phyloP scores from a whole-genome alignment of 495 filamentous ascomycete genomes.

The Lepraria neglecta region DNA sequence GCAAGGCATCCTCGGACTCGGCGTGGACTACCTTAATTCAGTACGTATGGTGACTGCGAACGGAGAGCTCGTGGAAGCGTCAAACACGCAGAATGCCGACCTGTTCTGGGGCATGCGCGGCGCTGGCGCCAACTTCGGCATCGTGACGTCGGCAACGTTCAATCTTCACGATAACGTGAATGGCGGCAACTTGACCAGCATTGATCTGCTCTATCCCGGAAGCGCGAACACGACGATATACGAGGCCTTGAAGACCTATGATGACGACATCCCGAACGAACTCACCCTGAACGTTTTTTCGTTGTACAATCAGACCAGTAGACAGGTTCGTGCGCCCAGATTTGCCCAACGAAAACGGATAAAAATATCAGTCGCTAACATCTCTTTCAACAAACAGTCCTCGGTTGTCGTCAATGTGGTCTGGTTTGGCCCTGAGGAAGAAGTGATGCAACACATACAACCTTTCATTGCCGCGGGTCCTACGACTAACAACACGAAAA shows the following conservation, averaged over 20 bases:
- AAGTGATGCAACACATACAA: neutral
- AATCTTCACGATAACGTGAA: slow-evolving; percentile 30
- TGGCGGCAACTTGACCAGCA: slow-evolving; percentile 27
- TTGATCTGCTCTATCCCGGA: slow-evolving; percentile 23
- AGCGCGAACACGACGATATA: slow-evolving; percentile 26
- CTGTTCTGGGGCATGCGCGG: slow-evolving; percentile 51
- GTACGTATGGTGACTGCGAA: slow-evolving; percentile 32
- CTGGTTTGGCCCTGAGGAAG: neutral
- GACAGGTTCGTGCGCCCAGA: too few species aligned
- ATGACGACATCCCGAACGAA: slow-evolving; percentile 26
- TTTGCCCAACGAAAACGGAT: too few species aligned
- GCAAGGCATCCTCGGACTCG: slow-evolving; percentile 36
- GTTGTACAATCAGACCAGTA: neutral
- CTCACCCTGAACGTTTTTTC: slow-evolving; percentile 20
- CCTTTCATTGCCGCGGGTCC: neutral
- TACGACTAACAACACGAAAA: neutral
- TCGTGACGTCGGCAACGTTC: slow-evolving; percentile 39
- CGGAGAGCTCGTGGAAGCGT: slow-evolving; percentile 34
- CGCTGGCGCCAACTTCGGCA: slow-evolving; percentile 47
- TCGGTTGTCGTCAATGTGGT: neutral
- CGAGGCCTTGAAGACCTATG: slow-evolving; percentile 25
- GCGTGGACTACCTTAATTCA: slow-evolving; percentile 33
- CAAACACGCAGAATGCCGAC: slow-evolving; percentile 34
- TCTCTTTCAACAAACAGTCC: neutral
- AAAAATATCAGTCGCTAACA: slow-evolving; percentile 12